Base-by-base conservation (phyloP, 805 yeast genomes). In the Ogataea angusta region DNA sequence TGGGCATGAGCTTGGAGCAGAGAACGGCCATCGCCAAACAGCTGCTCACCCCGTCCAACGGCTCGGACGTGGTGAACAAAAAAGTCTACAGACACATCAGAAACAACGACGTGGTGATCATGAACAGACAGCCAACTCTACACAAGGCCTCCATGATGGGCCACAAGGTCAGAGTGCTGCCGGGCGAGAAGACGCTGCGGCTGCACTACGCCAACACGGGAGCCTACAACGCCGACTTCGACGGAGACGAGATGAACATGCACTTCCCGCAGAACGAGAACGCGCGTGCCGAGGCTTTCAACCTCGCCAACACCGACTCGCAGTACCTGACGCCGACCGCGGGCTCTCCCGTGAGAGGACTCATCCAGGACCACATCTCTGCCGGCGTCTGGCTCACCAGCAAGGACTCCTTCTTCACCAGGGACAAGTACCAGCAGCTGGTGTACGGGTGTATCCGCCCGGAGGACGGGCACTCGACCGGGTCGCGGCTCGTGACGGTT, bases 101-200 rank as follows among this genome's bases (percentile, higher is more conserved):
- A 48, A 91, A 95, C 68, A 83, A 88, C 50, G 99, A 95, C 66
- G 90, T 93, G 45, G 98, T 95, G 36, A 65, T 95, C 29, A 93
- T 95, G 98, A 93, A 93, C 70, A 90, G 99, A 72, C 99, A 93
- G 71, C 99, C 99, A 34, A 91, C 99, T 12, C 75, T 93, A 63
- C 99, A 93, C 71, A 93, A 93, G 69, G 99, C 99, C 34, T 95
- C 99, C 21, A 93, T 93, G 96, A 93, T 93, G 99, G 99, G 99
- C 53, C 99, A 93, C 68, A 86, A 83, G 60, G 99, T 93, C 31
- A 79, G 96, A 57, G 99, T 93, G 23, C 73, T 93, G 53, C 99
- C 98, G 4, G 95, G 96, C 45, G 99, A 93, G 62, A 93, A 93
- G 72, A 95, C 99, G 4, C 72, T 93, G 56, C 80, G 99, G 60